Percentiles rank a stretch among this genome's conserved stretches.
Conservation (phyloP, 2,329 filamentous ascomycete genomes). For the Diaporthe helianthi region DNA sequence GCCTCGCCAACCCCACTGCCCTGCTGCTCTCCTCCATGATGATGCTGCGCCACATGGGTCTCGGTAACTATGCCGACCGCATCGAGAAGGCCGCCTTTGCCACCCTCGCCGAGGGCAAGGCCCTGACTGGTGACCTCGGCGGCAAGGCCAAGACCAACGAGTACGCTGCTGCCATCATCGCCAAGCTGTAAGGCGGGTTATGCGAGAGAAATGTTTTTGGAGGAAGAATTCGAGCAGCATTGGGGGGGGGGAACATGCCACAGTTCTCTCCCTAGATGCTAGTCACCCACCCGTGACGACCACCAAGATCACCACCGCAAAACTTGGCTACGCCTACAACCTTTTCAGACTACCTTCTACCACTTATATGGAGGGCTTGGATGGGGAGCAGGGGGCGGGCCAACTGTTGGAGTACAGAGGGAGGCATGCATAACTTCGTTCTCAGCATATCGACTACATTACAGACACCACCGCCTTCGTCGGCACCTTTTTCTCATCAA, state of each 20-base stretch:
- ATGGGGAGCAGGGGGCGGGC: slow-evolving; percentile 4
- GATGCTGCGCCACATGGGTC: slow-evolving; percentile 99
- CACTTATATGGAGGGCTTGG: slow-evolving; percentile 7
- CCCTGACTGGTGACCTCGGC: slow-evolving; percentile 92
- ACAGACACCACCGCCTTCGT: slow-evolving; percentile 23
- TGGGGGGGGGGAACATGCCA: not conserved
- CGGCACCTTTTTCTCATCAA: slow-evolving; percentile 18
- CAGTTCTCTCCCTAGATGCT: not conserved
- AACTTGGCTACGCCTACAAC: not conserved
- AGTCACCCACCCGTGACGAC: not conserved
- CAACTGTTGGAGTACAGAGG: slow-evolving; percentile 15
- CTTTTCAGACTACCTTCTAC: not conserved
- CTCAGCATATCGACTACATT: slow-evolving; percentile 21
- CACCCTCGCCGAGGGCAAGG: slow-evolving; percentile 94
- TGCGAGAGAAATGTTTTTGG: too few relatives aligned
- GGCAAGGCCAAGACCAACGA: slow-evolving; percentile 96
- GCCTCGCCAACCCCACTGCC: slow-evolving; percentile 95
- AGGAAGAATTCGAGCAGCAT: not conserved
- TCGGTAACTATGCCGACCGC: slow-evolving; percentile 80
- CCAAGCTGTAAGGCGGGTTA: slow-evolving; percentile 60
- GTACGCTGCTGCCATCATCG: slow-evolving; percentile 91
- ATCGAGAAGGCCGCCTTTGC: slow-evolving; percentile 97
- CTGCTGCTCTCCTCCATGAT: slow-evolving; percentile 96
- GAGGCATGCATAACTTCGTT: slow-evolving; percentile 14
- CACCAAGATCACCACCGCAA: not conserved